phyloP scores from a whole-genome alignment of 225 moss, liverwort and hornwort species.

The Thuidium tamariscinum region DNA sequence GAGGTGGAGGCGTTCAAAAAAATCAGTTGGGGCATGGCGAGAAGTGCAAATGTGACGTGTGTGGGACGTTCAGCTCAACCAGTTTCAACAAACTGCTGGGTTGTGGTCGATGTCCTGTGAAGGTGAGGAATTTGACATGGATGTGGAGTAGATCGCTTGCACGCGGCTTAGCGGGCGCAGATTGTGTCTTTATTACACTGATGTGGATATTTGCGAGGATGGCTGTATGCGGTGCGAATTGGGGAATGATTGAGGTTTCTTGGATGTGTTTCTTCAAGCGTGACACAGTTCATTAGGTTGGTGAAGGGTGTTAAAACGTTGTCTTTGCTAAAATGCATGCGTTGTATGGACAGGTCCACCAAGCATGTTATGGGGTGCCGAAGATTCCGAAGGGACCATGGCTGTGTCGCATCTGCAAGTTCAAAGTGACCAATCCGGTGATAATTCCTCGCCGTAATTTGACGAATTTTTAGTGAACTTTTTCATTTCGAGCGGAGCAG shows the following conservation, averaged over 20 bases:
- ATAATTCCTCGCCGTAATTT: background rate
- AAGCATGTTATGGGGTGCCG: conserved; percentile 91
- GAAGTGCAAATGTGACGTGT: conserved; percentile 63
- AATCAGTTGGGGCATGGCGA: conserved; percentile 5
- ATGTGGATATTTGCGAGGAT: background rate
- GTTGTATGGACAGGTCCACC: conserved; percentile 60
- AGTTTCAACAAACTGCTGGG: conserved; percentile 67
- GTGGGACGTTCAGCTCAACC: conserved; percentile 62
- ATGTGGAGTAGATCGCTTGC: background rate
- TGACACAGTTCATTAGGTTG: background rate
- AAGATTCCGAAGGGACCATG: conserved; percentile 74
- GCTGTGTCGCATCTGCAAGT: conserved; percentile 91
- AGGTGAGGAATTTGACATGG: conserved; percentile 48
- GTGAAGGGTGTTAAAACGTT: background rate
- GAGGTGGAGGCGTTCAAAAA: background rate
- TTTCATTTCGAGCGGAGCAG: background rate
- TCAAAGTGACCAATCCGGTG: conserved; percentile 48
- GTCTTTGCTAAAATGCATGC: background rate
- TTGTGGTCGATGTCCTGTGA: conserved; percentile 79
- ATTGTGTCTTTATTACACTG: background rate
- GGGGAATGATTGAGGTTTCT: background rate
- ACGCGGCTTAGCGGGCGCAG: background rate
- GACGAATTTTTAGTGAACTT: background rate
- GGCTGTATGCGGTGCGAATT: background rate
- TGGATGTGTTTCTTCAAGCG: background rate